Percentiles rank a stretch among this genome's conserved stretches.
These are phyloP conservation scores for Lactarius indigo DNA, from an alignment of 768 basidiomycete genomes.

Conservation along the genomic window DNA sequence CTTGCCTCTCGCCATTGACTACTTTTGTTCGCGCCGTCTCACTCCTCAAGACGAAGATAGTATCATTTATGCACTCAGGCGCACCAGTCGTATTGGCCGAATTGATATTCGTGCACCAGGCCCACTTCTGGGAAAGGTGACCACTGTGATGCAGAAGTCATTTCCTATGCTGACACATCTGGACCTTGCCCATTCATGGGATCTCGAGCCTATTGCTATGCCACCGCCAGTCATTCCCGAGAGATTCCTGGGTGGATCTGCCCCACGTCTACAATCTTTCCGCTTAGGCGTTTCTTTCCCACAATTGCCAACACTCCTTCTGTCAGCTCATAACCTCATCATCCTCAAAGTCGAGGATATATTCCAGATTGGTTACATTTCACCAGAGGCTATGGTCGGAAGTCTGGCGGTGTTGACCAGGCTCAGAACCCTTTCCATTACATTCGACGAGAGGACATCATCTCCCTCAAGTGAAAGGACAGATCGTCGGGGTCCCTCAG, in stretches of 20 bases:
- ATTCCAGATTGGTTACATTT: neutral
- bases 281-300: neutral
- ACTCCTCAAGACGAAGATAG: neutral
- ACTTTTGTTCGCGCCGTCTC: rapidly evolving
- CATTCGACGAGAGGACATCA: neutral
- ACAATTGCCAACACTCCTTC: neutral
- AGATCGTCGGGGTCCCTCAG: neutral
- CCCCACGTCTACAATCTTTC: neutral
- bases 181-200: neutral
- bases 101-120: neutral
- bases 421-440: neutral
- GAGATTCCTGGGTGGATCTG: neutral
- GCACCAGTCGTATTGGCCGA: neutral
- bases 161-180: neutral
- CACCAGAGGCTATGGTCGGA: neutral
- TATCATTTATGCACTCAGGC: neutral
- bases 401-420: neutral
- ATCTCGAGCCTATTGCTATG: too few species aligned
- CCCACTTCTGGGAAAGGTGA: neutral
- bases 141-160: neutral
- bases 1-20: neutral
- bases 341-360: neutral
- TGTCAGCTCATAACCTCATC: neutral
- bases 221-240: neutral
- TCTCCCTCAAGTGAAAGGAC: neutral